Base-by-base conservation (phyloP, 1,139 yeast species). In the Saccharomyces hybrid region DNA sequence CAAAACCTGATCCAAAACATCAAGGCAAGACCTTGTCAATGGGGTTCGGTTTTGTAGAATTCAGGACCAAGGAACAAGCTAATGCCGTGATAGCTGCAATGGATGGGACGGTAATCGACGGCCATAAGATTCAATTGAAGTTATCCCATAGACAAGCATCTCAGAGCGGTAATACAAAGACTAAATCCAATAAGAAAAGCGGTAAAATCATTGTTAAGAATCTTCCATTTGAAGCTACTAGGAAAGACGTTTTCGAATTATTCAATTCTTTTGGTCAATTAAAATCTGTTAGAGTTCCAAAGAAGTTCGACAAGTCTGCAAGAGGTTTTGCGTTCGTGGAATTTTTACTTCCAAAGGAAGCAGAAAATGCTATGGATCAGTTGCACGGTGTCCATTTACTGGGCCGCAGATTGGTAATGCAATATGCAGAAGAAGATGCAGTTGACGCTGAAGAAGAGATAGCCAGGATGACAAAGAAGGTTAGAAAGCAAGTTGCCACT, bases 251-350 rank as follows among this genome's bases (percentile, higher is more conserved):
- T 47, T 84, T 88, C 69, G 95, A 90, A 69, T 76, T 93, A 60
- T 90, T 93, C 73, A 93, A 91, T 54, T 85, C 97, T 1, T 93
- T 91, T 75, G 99, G 99, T 56, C 91, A 88, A 72, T 77, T 93
- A 66, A 89, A 91, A 66, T 87, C 98, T 1, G 97, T 91, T 49
- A 85, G 99, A 69, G 93, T 93, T 52, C 99, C 99, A 30, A 87
- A 87, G 80, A 95, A 95, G 71, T 90, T 91, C 75, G 95, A 93
- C 77, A 87, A 86, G 70, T 81, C 91, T 38, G 96, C 97, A 14
- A 83, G 99, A 70, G 99, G 99, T 69, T 93, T 93, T 75, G 99
- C 99, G 0, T 93, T 93, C 71, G 97, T 95, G 50, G 99, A 93
- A 72, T 95, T 87, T 67, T 77, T 86, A 20, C 76, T 95, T 49